A percentile compares a stretch with the other conserved stretches of the same genome.
Conservation (phyloP, 257 asterid species). For the Scutellaria galericulata region DNA sequence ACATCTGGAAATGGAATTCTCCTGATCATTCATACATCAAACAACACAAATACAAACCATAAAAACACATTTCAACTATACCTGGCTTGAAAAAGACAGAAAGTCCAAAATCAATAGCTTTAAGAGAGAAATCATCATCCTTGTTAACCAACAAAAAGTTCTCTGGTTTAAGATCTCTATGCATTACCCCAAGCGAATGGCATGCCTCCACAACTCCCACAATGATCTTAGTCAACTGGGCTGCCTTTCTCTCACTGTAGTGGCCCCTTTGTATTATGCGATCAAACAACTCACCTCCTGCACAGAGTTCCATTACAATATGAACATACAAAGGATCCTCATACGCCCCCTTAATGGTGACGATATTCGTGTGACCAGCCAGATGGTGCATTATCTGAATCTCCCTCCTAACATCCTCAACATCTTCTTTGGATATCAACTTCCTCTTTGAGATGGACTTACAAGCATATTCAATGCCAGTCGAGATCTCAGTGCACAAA, state of each 20-base stretch:
- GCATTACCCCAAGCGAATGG: conserved; percentile 98
- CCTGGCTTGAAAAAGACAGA: conserved; percentile 98
- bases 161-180: conserved; percentile 96
- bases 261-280: conserved; percentile 96
- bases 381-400: conserved; percentile 99
- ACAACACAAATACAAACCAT: conserved; percentile 15
- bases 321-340: conserved; percentile 89
- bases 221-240: conserved; percentile 84
- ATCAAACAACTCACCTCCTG: conserved; percentile 93
- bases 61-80: conserved; percentile 29
- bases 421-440: conserved; percentile 85
- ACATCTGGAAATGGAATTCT: not conserved
- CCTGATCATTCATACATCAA: conserved; percentile 12
- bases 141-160: conserved; percentile 91
- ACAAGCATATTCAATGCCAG: conserved; percentile 80
- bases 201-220: conserved; percentile 99
- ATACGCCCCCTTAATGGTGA: conserved; percentile 88
- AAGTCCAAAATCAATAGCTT: conserved; percentile 97
- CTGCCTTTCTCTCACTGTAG: conserved; percentile 94
- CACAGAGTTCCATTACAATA: conserved; percentile 94
- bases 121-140: conserved; percentile 94
- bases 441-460: conserved; percentile 92
- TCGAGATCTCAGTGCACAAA: conserved; percentile 68
- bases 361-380: conserved; percentile 86
- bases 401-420: conserved; percentile 93